Base-by-base conservation (phyloP, 805 yeast genomes). In the Wickerhamiella qilinensis region DNA sequence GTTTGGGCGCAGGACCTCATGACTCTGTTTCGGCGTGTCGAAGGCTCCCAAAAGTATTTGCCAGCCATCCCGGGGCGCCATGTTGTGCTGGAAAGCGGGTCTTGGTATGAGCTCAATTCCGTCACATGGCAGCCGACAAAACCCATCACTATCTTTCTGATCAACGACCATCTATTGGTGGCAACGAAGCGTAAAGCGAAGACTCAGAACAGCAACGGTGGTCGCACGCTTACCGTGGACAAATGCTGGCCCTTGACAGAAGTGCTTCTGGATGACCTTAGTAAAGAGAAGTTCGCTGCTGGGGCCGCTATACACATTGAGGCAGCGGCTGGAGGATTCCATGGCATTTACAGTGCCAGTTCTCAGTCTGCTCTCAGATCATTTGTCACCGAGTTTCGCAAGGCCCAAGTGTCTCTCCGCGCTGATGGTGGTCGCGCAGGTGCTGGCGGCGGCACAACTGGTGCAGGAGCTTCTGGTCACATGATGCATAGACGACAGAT, bases 81-180 rank as follows among this genome's bases (percentile, higher is more conserved):
- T 55, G 71, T 85, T 2, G 59, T 83, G 16, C 69, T 75, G 8
- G 91, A 85, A 49, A 74, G 84, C 53, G 78, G 79, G 2, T 69
- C 85, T 36, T 86, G 95, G 95, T 73, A 69, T 41, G 94, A 85
- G 56, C 60, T 86, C 43, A 85, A 84, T 50, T 73, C 79, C 2
- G 85, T 91, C 0, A 83, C 93, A 11, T 74, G 83, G 71, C 82
- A 82, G 54, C 77, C 85, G 1, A 64, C 77, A 25, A 75, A 79
- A 46, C 76, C 83, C 2, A 75, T 78, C 3, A 93, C 80, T 50
- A 55, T 86, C 34, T 80, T 81, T 49, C 57, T 86, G 7, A 62
- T 86, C 47, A 85, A 79, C 52, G 96, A 86, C 55, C 66, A 76
- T 49, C 54, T 85, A 1, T 58, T 86, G 40, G 64, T 86, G 29